Conservation (phyloP, 2,329 filamentous ascomycete genomes). For the Neofusicoccum kwambonambiense region DNA sequence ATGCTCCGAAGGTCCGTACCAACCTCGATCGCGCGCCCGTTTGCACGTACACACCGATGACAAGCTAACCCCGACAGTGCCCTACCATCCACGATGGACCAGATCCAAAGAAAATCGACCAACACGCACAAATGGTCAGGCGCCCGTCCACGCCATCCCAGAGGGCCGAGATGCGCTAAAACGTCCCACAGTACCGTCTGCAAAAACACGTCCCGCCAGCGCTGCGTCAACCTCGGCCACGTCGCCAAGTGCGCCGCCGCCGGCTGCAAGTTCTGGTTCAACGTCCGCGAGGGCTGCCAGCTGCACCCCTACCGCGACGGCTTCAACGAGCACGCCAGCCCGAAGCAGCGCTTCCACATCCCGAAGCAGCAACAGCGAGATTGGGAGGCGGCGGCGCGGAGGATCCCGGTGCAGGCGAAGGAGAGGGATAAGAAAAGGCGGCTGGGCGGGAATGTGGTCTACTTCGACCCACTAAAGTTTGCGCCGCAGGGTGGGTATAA, state of each 20-base stretch:
- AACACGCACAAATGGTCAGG: neutral
- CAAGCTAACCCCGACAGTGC: neutral
- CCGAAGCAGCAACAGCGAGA: neutral
- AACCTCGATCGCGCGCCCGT: too few relatives aligned
- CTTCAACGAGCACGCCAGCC: neutral
- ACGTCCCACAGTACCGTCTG: neutral
- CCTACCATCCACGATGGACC: neutral
- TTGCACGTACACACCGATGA: neutral
- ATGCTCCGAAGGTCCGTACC: too few relatives aligned
- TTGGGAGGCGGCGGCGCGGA: neutral
- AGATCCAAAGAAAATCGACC: neutral
- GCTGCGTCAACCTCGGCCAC: neutral
- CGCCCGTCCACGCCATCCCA: neutral
- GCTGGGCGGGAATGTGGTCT: neutral
- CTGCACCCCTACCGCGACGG: neutral
- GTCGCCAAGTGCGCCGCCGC: neutral
- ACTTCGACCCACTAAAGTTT: neutral
- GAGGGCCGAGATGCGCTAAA: too few relatives aligned
- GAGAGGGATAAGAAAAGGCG: too few relatives aligned
- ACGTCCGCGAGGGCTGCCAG: neutral
- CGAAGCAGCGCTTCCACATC: neutral
- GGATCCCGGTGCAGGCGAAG: too few relatives aligned
- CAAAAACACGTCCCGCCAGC: neutral
- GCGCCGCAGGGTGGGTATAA: neutral
- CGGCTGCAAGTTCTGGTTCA: slow-evolving; percentile 6